Percentiles rank a stretch among this genome's conserved stretches.
Conservation (phyloP, 2,329 filamentous ascomycete species). For the Pseudophaeomoniella oleicola region DNA sequence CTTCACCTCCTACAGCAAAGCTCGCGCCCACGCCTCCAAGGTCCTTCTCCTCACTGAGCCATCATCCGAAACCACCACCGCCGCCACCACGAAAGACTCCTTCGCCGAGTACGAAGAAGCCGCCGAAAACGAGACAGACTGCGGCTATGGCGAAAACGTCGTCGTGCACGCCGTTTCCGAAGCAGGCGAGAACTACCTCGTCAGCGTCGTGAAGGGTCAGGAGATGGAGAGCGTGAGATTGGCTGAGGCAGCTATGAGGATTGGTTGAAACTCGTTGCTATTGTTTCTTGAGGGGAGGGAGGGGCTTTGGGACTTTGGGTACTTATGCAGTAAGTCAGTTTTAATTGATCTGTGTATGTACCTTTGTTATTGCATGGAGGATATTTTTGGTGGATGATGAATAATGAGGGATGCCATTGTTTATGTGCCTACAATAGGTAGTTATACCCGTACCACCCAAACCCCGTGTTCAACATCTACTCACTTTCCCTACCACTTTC, state of each 20-base stretch:
- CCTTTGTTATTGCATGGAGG: too few species aligned
- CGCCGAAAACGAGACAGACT: slow-evolving; percentile 12
- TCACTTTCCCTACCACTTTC: too few species aligned
- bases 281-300: too few species aligned
- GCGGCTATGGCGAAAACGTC: slow-evolving; percentile 18
- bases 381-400: too few species aligned
- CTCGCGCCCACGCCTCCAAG: slow-evolving; percentile 11
- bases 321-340: too few species aligned
- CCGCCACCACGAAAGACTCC: slow-evolving; percentile 6
- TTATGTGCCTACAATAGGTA: too few species aligned
- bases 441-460: too few species aligned
- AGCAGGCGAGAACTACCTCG: slow-evolving; percentile 14
- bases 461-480: too few species aligned
- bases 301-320: too few species aligned
- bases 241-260: slow-evolving; percentile 10
- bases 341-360: too few species aligned
- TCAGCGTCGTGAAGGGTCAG: slow-evolving; percentile 14
- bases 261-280: too few species aligned
- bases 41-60: slow-evolving; percentile 11
- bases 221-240: slow-evolving; percentile 14
- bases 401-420: too few species aligned
- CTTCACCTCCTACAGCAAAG: slow-evolving; percentile 13
- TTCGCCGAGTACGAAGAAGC: slow-evolving; percentile 16
- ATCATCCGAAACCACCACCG: slow-evolving; percentile 8
- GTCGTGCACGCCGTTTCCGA: slow-evolving; percentile 15